Evolutionary conservation across 495 filamentous ascomycete genomes (phyloP).

Genomic region (Neurospora sublineolata): DNA sequence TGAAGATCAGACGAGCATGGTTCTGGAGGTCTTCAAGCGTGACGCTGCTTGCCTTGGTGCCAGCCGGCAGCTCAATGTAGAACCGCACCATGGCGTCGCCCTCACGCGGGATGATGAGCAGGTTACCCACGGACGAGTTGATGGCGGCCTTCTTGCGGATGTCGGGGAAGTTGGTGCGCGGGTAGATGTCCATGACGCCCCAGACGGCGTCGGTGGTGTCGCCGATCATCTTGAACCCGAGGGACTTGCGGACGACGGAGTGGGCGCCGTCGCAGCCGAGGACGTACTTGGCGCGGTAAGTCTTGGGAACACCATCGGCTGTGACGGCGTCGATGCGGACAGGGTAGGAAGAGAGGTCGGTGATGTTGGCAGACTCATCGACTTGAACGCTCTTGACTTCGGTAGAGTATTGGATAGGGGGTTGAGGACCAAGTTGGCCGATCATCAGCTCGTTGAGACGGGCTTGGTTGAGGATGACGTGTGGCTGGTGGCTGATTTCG

Average conservation of each 20-base stretch:
- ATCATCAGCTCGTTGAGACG: conserved; percentile 55
- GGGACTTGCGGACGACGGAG: conserved; percentile 50
- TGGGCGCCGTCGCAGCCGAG: conserved; percentile 73
- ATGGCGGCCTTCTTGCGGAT: conserved; percentile 50
- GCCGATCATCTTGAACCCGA: conserved; percentile 62
- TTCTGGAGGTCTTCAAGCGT: conserved; percentile 48
- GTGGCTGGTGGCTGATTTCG: conserved; percentile 55
- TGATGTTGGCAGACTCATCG: conserved; percentile 25
- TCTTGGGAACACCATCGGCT: conserved; percentile 39
- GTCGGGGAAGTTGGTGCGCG: conserved; percentile 65
- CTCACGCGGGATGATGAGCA: conserved; percentile 58
- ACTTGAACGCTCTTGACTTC: conserved; percentile 45
- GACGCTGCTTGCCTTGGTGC: conserved; percentile 24
- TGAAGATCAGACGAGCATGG: conserved; percentile 47
- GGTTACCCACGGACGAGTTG: conserved; percentile 40
- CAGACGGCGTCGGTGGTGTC: conserved; percentile 56
- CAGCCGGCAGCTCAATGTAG: conserved; percentile 46
- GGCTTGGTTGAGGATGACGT: conserved; percentile 71
- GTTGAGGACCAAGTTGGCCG: conserved; percentile 27
- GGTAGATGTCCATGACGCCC: conserved; percentile 76
- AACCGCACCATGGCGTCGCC: conserved; percentile 48
- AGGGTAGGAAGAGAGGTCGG: conserved; percentile 36
- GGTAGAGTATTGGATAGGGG: conserved; percentile 50
- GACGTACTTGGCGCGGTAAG: conserved; percentile 55
- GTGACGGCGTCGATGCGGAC: conserved; percentile 40